Base-by-base conservation (phyloP, 192 early-diverging fungal genomes). In the Thamnidium elegans region DNA sequence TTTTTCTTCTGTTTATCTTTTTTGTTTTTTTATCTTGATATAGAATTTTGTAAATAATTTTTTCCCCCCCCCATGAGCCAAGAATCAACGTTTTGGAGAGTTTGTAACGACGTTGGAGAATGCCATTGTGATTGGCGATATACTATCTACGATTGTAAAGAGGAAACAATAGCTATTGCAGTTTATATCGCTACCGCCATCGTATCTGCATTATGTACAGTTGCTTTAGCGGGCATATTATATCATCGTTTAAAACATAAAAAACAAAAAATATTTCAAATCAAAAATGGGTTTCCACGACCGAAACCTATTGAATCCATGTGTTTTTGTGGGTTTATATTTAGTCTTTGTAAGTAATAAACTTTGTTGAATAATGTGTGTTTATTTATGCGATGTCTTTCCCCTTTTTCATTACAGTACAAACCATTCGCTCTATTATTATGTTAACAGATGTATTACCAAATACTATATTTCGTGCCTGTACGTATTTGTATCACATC, bases 71-170 rank as follows among this genome's bases (percentile, higher is more conserved):
- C 26, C 26, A 39, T 39, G 36, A 39, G 36, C 4, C 93, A 39
- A 86, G 39, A 14, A 39, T 45, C 58, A 59, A 43, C 17, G 7
- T 59, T 45, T 45, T 59, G 58, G 58, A 39, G 36, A 59, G 6
- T 45, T 14, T 59, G 58, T 3, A 36, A 52, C 26, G 13, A 59
- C 13, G 21, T n/a, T 11, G 43, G 43, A 8, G 21, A 44, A 14
- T 59, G 58, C 44, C 58, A 59, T 5, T 59, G 58, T 23, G 58
- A 59, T 45, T 59, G 36, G 42, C n/a, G 58, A 23, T 45, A 26
- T 13, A 23, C 36, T 14, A 59, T 59, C 5, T 19, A 20, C 11
- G 58, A 21, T 15, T 59, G 58, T 43, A 36, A 45, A 2, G 58
- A 59, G 43, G 36, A 43, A 45, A 23, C 20, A 14, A 14, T 17